phyloP scores from a whole-genome alignment of 2,329 filamentous ascomycete species.

The Aspergillus sp. region DNA sequence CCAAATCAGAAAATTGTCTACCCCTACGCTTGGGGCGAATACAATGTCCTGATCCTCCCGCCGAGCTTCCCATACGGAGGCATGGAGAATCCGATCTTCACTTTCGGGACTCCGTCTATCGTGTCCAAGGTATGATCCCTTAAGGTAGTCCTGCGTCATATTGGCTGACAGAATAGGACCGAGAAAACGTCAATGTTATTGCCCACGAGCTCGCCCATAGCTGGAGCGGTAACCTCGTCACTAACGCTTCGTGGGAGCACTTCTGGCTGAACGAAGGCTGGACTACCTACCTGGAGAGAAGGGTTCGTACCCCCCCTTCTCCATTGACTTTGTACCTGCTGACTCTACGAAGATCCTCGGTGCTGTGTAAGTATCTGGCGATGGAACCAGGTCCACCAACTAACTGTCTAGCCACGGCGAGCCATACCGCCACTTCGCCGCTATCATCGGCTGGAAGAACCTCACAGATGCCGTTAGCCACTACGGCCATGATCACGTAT shows the following conservation, averaged over 20 bases:
- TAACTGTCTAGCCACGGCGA: constrained; percentile 61
- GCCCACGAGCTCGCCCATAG: constrained; percentile 70
- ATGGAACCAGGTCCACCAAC: constrained; percentile 1
- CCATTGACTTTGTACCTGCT: constrained; percentile 5
- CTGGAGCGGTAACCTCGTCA: constrained; percentile 75
- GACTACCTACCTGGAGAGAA: constrained; percentile 89
- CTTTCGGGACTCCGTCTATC: constrained; percentile 88
- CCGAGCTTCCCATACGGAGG: constrained; percentile 84
- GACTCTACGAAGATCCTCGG: constrained; percentile 27
- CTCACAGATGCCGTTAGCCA: constrained; percentile 69
- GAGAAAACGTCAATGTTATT: constrained; percentile 91
- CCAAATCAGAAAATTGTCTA: constrained; percentile 53
- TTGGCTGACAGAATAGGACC: constrained; percentile 39
- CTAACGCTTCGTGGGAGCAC: constrained; percentile 44
- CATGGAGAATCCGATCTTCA: constrained; percentile 82
- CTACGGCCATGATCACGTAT: constrained; percentile 77
- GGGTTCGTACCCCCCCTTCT: constrained; percentile 30
- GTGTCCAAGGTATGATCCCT: constrained; percentile 57
- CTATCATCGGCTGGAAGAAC: constrained; percentile 92
- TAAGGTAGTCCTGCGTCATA: not conserved
- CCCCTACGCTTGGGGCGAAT: constrained; percentile 87
- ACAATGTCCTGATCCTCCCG: constrained; percentile 85
- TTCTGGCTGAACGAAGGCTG: constrained; percentile 66
- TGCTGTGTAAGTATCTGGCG: constrained; percentile 23
- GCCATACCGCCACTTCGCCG: constrained; percentile 80